Percentiles rank a stretch among this genome's conserved stretches.
phyloP scores from a whole-genome alignment of 1,284 basidiomycete genomes.

The Heterobasidion annosum region DNA sequence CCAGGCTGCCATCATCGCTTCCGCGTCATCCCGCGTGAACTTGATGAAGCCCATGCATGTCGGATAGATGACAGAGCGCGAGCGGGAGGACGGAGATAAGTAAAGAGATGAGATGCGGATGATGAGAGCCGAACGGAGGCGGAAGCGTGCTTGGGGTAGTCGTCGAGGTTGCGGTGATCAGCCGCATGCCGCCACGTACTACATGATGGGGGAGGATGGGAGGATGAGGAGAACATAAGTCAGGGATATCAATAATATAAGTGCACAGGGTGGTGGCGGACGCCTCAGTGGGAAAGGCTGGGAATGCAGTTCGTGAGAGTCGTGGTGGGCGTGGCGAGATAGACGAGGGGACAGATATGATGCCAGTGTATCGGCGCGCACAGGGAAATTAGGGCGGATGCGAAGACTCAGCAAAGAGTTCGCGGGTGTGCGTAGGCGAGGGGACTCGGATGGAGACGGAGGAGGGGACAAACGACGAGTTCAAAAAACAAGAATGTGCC shows the following conservation, averaged over 20 bases:
- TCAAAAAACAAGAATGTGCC: conserved; percentile 46
- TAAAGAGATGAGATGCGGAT: too few relatives aligned
- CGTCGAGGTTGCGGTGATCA: conserved; percentile 19
- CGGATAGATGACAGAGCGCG: too few relatives aligned
- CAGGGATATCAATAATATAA: conserved; percentile 14
- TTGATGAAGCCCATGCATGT: too few relatives aligned
- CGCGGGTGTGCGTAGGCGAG: conserved; percentile 48
- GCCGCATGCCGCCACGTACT: conserved; percentile 12
- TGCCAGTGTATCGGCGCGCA: conserved; percentile 63
- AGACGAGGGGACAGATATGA: conserved; percentile 17
- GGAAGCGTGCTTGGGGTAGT: background rate
- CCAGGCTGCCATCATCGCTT: too few relatives aligned
- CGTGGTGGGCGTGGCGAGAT: conserved; percentile 11
- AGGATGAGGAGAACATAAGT: conserved; percentile 11
- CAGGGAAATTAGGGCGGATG: conserved; percentile 32
- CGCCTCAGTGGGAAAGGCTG: conserved; percentile 7
- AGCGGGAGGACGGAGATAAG: too few relatives aligned
- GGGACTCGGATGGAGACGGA: conserved; percentile 35
- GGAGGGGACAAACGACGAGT: conserved; percentile 27
- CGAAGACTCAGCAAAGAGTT: conserved; percentile 71
- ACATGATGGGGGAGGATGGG: background rate
- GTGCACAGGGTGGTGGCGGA: conserved; percentile 11
- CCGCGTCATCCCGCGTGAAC: too few relatives aligned
- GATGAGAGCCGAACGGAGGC: too few relatives aligned
- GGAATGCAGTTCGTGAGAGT: conserved; percentile 1